phyloP scores from a whole-genome alignment of 345 rosid species.

The Arabis hirsuta region DNA sequence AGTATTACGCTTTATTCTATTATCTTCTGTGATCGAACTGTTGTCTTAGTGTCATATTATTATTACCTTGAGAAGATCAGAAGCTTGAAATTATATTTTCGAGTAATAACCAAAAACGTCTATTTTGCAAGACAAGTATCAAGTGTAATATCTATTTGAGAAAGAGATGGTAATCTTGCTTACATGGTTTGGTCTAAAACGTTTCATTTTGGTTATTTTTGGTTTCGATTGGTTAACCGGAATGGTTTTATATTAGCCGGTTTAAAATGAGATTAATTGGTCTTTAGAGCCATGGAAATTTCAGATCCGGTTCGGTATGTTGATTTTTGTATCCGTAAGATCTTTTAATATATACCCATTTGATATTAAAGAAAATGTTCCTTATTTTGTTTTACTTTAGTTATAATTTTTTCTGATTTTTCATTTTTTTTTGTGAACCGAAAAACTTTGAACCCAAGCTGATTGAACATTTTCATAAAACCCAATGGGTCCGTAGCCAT shows the following conservation, averaged over 20 bases:
- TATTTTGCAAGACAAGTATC: slow-evolving; percentile 4
- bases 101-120: slow-evolving; percentile 17
- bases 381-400: neutral
- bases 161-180: neutral
- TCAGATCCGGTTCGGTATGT: slow-evolving; percentile 2
- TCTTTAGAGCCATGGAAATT: neutral
- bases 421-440: slow-evolving; percentile 24
- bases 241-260: neutral
- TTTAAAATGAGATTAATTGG: neutral
- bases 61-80: neutral
- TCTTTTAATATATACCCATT: neutral
- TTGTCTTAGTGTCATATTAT: neutral
- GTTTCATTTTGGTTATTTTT: neutral
- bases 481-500: slow-evolving; percentile 34
- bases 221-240: slow-evolving; percentile 1
- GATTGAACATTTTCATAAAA: slow-evolving; percentile 31
- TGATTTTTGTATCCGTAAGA: neutral
- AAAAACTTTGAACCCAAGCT: slow-evolving; percentile 20
- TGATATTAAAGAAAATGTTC: neutral
- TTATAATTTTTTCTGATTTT: neutral
- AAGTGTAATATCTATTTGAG: neutral
- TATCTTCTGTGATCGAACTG: neutral
- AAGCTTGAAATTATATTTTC: slow-evolving; percentile 4
- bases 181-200: too few relatives aligned
- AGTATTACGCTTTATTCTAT: neutral